phyloP scores from a whole-genome alignment of 805 yeast genomes.

The Candida tibetensis region DNA sequence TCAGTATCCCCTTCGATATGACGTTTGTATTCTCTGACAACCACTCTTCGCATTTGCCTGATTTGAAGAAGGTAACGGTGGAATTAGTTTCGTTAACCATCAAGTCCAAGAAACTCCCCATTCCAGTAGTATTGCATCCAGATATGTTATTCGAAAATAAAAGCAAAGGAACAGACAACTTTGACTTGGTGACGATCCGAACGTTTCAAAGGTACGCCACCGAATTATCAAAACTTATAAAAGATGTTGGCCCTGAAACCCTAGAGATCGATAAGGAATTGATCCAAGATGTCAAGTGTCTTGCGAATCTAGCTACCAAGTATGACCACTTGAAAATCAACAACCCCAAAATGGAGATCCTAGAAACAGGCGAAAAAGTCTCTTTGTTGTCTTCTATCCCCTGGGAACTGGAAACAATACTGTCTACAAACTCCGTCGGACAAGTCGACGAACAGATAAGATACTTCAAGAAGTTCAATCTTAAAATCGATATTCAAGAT shows the following conservation, averaged over 20 bases:
- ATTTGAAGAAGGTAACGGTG: slow-evolving; percentile 24
- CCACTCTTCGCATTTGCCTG: slow-evolving; percentile 17
- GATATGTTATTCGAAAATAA: slow-evolving; percentile 36
- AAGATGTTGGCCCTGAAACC: slow-evolving; percentile 21
- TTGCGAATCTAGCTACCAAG: slow-evolving; percentile 30
- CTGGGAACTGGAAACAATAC: slow-evolving; percentile 17
- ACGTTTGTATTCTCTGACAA: slow-evolving; percentile 23
- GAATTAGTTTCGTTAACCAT: slow-evolving; percentile 32
- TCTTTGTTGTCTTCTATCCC: slow-evolving; percentile 14
- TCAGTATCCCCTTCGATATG: slow-evolving; percentile 31
- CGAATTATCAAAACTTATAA: slow-evolving; percentile 24
- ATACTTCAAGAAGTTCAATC: slow-evolving; percentile 20
- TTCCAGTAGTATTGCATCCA: slow-evolving; percentile 34
- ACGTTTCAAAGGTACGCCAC: slow-evolving; percentile 31
- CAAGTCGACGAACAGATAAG: slow-evolving; percentile 14
- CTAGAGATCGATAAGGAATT: slow-evolving; percentile 26
- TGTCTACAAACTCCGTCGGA: slow-evolving; percentile 8
- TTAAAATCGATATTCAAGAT: slow-evolving; percentile 26
- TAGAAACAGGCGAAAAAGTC: slow-evolving; percentile 7
- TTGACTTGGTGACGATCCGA: slow-evolving; percentile 29
- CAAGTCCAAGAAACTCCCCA: slow-evolving; percentile 29
- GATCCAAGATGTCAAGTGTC: slow-evolving; percentile 27
- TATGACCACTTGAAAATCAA: slow-evolving; percentile 26
- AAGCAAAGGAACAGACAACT: slow-evolving; percentile 25
- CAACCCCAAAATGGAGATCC: slow-evolving; percentile 12